Evolutionary conservation across 345 rosid genomes (phyloP).

Genomic region (Mangifera indica): DNA sequence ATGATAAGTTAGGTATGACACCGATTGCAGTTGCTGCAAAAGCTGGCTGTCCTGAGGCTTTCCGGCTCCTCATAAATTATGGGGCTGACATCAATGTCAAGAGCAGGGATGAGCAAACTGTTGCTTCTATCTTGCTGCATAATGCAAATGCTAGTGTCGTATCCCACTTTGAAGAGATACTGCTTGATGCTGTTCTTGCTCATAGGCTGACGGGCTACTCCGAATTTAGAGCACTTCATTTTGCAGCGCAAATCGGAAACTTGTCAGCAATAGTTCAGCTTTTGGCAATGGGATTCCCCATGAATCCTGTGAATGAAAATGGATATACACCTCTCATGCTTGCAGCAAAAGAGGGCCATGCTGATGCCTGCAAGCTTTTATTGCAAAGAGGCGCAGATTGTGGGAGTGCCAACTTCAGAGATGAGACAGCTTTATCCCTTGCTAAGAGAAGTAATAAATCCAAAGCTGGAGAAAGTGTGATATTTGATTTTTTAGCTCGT

Average conservation of each 20-base stretch:
- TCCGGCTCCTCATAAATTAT: slow-evolving; percentile 26
- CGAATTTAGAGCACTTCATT: slow-evolving; percentile 33
- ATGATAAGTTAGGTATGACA: slow-evolving; percentile 28
- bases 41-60: slow-evolving; percentile 31
- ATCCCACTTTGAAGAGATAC: slow-evolving; percentile 31
- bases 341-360: slow-evolving; percentile 34
- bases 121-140: slow-evolving; percentile 17
- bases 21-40: slow-evolving; percentile 23
- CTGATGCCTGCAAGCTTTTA: slow-evolving; percentile 32
- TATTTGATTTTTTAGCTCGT: slow-evolving; percentile 30
- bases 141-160: slow-evolving; percentile 22
- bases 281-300: slow-evolving; percentile 21
- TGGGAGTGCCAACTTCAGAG: slow-evolving; percentile 15
- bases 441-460: slow-evolving; percentile 29
- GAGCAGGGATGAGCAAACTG: slow-evolving; percentile 28
- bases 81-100: slow-evolving; percentile 31
- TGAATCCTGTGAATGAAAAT: slow-evolving; percentile 27
- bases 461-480: slow-evolving; percentile 30
- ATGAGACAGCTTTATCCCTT: slow-evolving; percentile 27
- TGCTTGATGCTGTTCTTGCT: slow-evolving; percentile 29
- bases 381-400: slow-evolving; percentile 30
- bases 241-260: slow-evolving; percentile 29
- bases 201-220: slow-evolving; percentile 18
- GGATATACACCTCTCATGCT: slow-evolving; percentile 34
- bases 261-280: slow-evolving; percentile 25